These are phyloP conservation scores for Blastobotrys peoriensis DNA, from an alignment of 805 yeast species.

Conservation along the genomic window DNA sequence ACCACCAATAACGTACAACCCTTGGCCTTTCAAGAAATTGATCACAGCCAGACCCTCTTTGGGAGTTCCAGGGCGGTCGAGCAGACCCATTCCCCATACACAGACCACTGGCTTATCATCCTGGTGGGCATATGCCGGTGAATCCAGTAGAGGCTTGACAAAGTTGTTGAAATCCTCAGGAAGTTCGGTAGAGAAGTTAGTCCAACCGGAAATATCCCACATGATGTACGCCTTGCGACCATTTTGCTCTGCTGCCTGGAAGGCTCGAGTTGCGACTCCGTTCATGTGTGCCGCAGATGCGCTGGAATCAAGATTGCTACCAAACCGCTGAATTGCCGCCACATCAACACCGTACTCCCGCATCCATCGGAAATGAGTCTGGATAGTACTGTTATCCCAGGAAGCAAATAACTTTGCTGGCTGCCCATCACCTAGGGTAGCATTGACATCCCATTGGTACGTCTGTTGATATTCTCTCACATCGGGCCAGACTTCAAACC, in stretches of 20 bases:
- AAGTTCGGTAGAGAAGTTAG: constrained; percentile 3
- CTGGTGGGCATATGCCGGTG: not conserved
- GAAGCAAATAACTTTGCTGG: constrained; percentile 1
- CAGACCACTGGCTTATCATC: constrained; percentile 2
- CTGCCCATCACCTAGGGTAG: constrained; percentile 1
- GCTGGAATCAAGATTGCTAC: not conserved
- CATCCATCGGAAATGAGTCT: constrained; percentile 4
- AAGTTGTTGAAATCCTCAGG: not conserved
- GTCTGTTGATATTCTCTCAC: not conserved
- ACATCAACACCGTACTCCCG: constrained; percentile 1
- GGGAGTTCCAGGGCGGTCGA: not conserved
- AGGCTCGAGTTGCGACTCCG: not conserved
- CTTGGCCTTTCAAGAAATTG: constrained; percentile 2
- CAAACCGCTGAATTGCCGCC: constrained; percentile 3
- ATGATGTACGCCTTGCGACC: not conserved
- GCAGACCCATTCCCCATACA: constrained; percentile 2
- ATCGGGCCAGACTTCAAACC: constrained; percentile 5
- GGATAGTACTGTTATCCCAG: constrained; percentile 2
- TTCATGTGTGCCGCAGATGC: not conserved
- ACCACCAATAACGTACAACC: constrained; percentile 1
- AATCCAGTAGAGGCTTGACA: not conserved
- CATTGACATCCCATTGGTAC: constrained; percentile 1
- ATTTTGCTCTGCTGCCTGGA: not conserved
- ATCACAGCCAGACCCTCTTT: not conserved
- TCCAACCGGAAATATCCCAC: constrained; percentile 6